Evolutionary conservation across 139 green algal genomes (phyloP).

Genomic region (Picochlorum sp.): DNA sequence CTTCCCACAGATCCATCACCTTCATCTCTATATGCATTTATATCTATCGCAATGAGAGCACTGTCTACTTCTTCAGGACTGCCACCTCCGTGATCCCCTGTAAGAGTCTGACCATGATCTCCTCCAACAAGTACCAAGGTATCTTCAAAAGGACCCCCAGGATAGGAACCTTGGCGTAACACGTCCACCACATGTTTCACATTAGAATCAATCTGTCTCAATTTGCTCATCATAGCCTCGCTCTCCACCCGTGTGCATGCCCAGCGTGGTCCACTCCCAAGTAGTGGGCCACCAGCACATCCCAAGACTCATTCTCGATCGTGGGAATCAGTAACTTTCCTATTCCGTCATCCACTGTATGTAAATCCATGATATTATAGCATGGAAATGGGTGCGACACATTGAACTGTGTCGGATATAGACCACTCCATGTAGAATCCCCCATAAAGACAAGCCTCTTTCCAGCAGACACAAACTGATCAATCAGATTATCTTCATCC

Average conservation of each 20-base stretch:
- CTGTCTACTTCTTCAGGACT: conserved; percentile 72
- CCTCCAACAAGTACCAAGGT: conserved; percentile 87
- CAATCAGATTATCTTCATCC: conserved; percentile 85
- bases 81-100: conserved; percentile 88
- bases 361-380: conserved; percentile 87
- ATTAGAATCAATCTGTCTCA: conserved; percentile 73
- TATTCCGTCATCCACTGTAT: conserved; percentile 91
- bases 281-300: conserved; percentile 86
- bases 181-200: conserved; percentile 32
- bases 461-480: conserved; percentile 54
- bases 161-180: conserved; percentile 29
- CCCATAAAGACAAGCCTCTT: conserved; percentile 61
- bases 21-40: not conserved
- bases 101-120: conserved; percentile 87
- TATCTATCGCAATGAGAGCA: conserved; percentile 58
- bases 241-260: conserved; percentile 69
- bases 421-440: conserved; percentile 87
- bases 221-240: conserved; percentile 70
- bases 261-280: conserved; percentile 92
- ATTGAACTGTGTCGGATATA: conserved; percentile 59
- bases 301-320: conserved; percentile 52
- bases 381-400: conserved; percentile 69
- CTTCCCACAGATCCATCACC: not conserved
- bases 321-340: conserved; percentile 34
- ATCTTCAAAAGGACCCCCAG: conserved; percentile 36